Conservation (phyloP, 2,329 filamentous ascomycete genomes). For the Lecanicillium sp. region DNA sequence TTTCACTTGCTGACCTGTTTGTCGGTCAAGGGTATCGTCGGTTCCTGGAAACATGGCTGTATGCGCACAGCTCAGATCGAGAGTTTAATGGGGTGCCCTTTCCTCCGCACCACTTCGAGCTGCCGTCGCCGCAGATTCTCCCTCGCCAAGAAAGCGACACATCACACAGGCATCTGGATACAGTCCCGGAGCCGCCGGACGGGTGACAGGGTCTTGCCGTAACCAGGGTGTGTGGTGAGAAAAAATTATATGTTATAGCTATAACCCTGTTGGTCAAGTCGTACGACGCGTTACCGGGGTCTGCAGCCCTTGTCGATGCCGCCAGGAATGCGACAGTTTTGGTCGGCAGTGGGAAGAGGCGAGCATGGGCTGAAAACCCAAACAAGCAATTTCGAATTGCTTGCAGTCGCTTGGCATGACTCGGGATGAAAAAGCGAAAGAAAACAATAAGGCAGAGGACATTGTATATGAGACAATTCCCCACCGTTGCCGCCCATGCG, state of each 20-base stretch:
- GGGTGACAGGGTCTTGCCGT: not conserved
- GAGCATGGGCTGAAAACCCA: constrained; percentile 1
- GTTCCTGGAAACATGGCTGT: constrained; percentile 41
- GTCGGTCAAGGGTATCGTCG: constrained; percentile 35
- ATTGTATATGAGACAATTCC: constrained; percentile 7
- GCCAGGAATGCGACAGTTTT: constrained; percentile 2
- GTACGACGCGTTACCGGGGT: not conserved
- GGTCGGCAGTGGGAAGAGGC: not conserved
- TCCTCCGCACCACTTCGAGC: constrained; percentile 39
- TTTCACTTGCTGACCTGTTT: not conserved
- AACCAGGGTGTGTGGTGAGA: not conserved
- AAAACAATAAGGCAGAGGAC: constrained; percentile 5
- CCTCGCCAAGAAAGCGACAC: constrained; percentile 24
- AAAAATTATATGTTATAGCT: not conserved
- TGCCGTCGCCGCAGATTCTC: constrained; percentile 41
- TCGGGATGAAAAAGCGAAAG: constrained; percentile 3
- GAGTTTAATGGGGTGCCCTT: constrained; percentile 41
- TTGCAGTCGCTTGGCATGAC: constrained; percentile 1
- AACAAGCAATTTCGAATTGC: not conserved
- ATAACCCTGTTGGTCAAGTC: not conserved
- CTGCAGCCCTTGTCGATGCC: not conserved
- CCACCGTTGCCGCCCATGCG: constrained; percentile 9
- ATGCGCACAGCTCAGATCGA: constrained; percentile 40
- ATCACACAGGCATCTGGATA: constrained; percentile 23
- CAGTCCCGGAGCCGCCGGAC: constrained; percentile 25